Base-by-base conservation (phyloP, 1,284 basidiomycete genomes). In the Stygiomarasmius scandens region DNA sequence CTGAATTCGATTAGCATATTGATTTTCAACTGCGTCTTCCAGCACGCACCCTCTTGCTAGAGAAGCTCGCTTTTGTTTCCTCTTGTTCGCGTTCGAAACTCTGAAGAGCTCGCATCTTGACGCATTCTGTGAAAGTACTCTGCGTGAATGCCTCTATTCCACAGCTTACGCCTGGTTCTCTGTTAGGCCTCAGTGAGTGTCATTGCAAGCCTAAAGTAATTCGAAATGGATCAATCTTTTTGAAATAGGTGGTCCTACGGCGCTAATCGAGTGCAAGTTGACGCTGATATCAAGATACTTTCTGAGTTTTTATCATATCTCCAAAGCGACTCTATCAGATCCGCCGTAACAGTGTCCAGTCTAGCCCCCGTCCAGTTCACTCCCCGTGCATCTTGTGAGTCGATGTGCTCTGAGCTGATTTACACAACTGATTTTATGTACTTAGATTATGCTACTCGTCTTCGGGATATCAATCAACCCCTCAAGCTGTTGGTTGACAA, bases 21-120 rank as follows among this genome's bases (percentile, higher is more conserved):
- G n/a, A n/a, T n/a, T n/a, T 16, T 23, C 12, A 36, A 43, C 19
- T 23, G 48, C n/a, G n/a, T n/a, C n/a, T 51, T 27, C 14, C 66
- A 97, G 95, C 67, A 96, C 93, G 0, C 96, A 99, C 74, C 86
- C 96, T 0, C 79, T 99, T 22, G 89, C 96, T 38, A 86, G 96
- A 29, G 95, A 98, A 76, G 82, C 89, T 1, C 85, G 95, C 19
- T 96, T 96, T 70, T 89, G 92, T 0, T 87, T 99, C 66, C 77
- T 98, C 9, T 77, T 96, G 2, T 97, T 99, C 67, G 96, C 93
- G 0, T 95, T 99, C 69, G 95, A 97, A 69, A 85, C 95, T 1
- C 74, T 99, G 38, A 92, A 93, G 66, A 93, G 93, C 61, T 96
- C 92, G 27, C 84, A 88, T 60, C 78, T 98, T 64, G 97, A 99